Evolutionary conservation across 2,329 filamentous ascomycete genomes (phyloP).

Genomic region (Colletotrichum australisinense): DNA sequence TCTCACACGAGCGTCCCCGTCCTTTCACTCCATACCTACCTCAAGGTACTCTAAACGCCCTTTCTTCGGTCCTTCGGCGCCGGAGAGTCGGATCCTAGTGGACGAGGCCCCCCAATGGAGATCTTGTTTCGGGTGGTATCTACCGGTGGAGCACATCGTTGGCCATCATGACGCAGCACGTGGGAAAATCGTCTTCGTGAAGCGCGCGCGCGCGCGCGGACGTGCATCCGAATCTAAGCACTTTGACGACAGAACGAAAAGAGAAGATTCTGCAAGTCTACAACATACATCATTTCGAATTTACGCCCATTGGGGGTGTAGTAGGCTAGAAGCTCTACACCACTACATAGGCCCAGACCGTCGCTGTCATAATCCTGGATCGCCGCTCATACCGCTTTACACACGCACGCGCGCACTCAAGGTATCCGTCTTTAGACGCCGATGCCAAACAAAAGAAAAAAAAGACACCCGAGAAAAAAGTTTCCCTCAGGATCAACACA

Average conservation of each 20-base stretch:
- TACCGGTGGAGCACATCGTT: neutral
- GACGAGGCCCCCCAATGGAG: too few species aligned
- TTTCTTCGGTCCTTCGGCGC: neutral
- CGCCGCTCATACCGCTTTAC: neutral
- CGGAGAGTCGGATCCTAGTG: neutral
- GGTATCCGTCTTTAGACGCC: constrained; percentile 35
- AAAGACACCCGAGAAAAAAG: neutral
- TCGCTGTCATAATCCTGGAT: neutral
- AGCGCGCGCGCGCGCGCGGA: neutral
- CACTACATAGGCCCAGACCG: neutral
- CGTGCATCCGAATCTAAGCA: neutral
- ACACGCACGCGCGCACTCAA: constrained; percentile 14
- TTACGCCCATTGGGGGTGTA: neutral
- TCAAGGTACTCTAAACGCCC: too few species aligned
- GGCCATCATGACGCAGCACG: neutral
- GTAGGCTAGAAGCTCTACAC: neutral
- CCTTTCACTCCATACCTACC: too few species aligned
- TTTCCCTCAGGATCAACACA: constrained; percentile 7
- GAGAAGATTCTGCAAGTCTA: neutral
- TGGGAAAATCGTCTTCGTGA: neutral
- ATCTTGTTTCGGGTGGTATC: neutral
- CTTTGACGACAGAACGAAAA: neutral
- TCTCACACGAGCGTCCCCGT: neutral
- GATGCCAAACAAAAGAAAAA: constrained; percentile 18
- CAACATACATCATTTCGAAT: neutral